Evolutionary conservation across 306 rosid species (phyloP).

Genomic region (Amphicarpaea edgeworthii): DNA sequence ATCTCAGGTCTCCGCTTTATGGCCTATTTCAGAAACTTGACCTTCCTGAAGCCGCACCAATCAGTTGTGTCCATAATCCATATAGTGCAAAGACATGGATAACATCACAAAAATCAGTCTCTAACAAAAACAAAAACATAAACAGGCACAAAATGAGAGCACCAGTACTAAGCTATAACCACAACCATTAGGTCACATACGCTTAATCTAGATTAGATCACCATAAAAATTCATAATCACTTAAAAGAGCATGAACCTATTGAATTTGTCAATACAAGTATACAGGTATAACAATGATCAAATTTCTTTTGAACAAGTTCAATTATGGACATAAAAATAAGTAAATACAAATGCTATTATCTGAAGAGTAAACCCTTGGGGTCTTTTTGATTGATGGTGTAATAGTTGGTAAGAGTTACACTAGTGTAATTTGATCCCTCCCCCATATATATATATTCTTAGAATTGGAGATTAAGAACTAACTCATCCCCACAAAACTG

Average conservation of each 20-base stretch:
- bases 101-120: conserved; percentile 15
- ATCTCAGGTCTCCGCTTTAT: conserved; percentile 81
- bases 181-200: background rate
- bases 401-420: too few species aligned
- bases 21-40: conserved; percentile 87
- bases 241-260: background rate
- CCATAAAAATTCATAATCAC: background rate
- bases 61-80: conserved; percentile 44
- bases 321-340: conserved; percentile 16
- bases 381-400: too few species aligned
- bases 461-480: too few species aligned
- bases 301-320: background rate
- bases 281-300: background rate
- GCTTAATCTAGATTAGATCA: conserved; percentile 5
- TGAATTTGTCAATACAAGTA: conserved; percentile 28
- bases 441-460: too few species aligned
- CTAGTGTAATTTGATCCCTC: too few species aligned
- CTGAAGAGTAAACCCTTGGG: background rate
- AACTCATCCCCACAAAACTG: too few species aligned
- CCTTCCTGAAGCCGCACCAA: conserved; percentile 80
- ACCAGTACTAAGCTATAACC: background rate
- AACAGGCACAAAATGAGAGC: conserved; percentile 16
- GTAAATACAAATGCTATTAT: conserved; percentile 18
- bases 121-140: conserved; percentile 13
- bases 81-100: conserved; percentile 35